Evolutionary conservation across 352 stramenopile genomes (phyloP), one percentile per base, ranked within the genome.

Genomic region (Phytophthora pistaciae): DNA sequence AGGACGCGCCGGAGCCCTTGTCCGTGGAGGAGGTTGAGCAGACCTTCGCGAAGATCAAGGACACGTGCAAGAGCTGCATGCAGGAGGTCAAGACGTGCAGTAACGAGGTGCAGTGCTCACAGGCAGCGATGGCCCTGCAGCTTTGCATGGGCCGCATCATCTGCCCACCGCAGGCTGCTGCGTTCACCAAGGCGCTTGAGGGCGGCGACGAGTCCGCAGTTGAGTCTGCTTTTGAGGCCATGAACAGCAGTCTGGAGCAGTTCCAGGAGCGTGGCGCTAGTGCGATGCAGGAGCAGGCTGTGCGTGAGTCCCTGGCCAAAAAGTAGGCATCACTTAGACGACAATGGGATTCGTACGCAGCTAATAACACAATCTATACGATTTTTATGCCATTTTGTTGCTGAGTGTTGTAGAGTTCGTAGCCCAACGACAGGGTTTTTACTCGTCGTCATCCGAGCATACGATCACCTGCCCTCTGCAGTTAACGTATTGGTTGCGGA

Each of bases 121-220:
- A 94, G 71, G 91, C 92, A 6, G 90, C 88, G 29, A 93, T 95
- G 31, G 91, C 90, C 62, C 82, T 98, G 14, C 93, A 96, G 62
- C 83, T 96, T 20, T 98, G 93, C 77, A 96, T 97, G 91, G 91
- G 85, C 3, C 80, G 83, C 52, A 89, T 97, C 68, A 88, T 98
- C 33, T 97, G 90, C 60, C 82, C 85, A 4, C 63, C 80, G 0
- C 79, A 96, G 56, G 92, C 89, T 10, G 63, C 60, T 54, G 70
- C 78, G 27, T 95, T 95, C 61, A 85, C 87, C 31, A 82, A 90
- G 52, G 84, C 84, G 57, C 83, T 97, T 56, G 78, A 92, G n/a
- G 73, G 66, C 33, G 88, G 88, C 25, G 74, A 91, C 40, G 84
- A 95, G 53, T 57, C 71, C 36, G 68, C 82, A 27, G 88, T 96